Evolutionary conservation across 495 filamentous ascomycete species (phyloP), one percentile per base, ranked within the genome.

Genomic region (Xylaria bambusicola): DNA sequence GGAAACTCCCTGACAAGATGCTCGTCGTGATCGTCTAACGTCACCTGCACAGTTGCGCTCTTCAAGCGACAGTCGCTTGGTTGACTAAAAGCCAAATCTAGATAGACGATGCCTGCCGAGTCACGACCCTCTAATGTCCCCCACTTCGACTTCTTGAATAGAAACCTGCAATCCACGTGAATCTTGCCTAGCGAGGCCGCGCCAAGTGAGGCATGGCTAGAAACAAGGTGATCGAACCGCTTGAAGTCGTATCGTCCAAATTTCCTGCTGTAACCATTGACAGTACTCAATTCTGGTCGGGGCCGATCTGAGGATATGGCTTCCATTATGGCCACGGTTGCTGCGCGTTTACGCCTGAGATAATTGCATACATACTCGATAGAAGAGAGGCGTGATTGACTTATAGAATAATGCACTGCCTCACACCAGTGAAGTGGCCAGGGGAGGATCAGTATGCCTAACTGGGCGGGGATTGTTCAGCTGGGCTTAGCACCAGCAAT

Each of bases 91-190:
- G 59, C 57, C 10, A 75, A 27, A 17, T 75, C 71, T 2, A 75
- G 46, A 45, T 70, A 75, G 27, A 75, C 29, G 26, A 75, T 67
- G 20, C 73, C 73, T 5, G 59, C 73, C 13, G 70, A 69, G 21
- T 59, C 49, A 15, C 61, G 41, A 6, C 31, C 46, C 10, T 35
- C 55, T 8, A 75, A 18, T 9, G 71, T 58, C 13, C 73, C 73
- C 72, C 71, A 75, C 41, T 47, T 62, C 10, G 70, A 73, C 58
- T 71, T 67, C 10, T 61, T 61, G 54, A 70, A 75, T 1, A 62
- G 31, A 48, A 75, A 75, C 9, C 61, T 63, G 47, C 71, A 73
- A 7, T 72, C 68, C 15, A 73, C 60, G 4, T 57, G 53, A 8
- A 64, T 53, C 10, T 64, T 62, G 12, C 65, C 61, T 2, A 67